phyloP scores from a whole-genome alignment of 192 early-diverging fungal genomes.

The Rhizoclosmatium globosum region DNA sequence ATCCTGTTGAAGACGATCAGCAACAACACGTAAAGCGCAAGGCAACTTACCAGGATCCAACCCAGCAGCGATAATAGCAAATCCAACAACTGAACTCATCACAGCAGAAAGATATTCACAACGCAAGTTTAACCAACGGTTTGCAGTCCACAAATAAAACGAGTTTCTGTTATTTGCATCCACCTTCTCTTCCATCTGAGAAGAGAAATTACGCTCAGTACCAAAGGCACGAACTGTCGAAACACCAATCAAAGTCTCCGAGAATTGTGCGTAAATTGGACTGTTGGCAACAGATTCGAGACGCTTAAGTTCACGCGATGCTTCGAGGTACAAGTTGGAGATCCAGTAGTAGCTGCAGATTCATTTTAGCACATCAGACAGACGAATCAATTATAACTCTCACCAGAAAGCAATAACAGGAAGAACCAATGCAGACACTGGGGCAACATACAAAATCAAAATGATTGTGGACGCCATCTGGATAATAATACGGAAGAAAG shows the following conservation, averaged over 20 bases:
- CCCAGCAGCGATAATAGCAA: not conserved
- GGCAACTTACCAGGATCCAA: not conserved
- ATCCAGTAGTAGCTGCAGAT: conserved; percentile 64
- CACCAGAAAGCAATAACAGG: conserved; percentile 61
- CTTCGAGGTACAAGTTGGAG: conserved; percentile 74
- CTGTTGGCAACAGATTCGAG: conserved; percentile 76
- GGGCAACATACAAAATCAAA: conserved; percentile 60
- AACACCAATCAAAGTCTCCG: conserved; percentile 47
- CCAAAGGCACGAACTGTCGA: conserved; percentile 42
- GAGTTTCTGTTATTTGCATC: conserved; percentile 46
- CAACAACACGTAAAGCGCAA: conserved; percentile 34
- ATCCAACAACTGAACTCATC: not conserved
- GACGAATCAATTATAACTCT: conserved; percentile 41
- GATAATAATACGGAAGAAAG: conserved; percentile 31
- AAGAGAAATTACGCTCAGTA: conserved; percentile 43
- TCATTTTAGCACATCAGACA: conserved; percentile 8
- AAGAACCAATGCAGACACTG: conserved; percentile 28
- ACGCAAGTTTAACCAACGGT: conserved; percentile 62
- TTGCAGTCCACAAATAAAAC: conserved; percentile 77
- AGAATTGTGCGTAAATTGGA: conserved; percentile 78
- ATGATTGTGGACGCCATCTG: conserved; percentile 21
- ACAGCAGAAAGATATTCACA: conserved; percentile 19
- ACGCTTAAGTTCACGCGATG: conserved; percentile 88
- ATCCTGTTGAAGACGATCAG: conserved; percentile 30
- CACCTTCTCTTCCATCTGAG: conserved; percentile 47